A percentile compares a stretch with the other conserved stretches of the same genome.
Evolutionary conservation across 164 flowering plant genomes (phyloP).

Genomic region (Magnolia officinalis): DNA sequence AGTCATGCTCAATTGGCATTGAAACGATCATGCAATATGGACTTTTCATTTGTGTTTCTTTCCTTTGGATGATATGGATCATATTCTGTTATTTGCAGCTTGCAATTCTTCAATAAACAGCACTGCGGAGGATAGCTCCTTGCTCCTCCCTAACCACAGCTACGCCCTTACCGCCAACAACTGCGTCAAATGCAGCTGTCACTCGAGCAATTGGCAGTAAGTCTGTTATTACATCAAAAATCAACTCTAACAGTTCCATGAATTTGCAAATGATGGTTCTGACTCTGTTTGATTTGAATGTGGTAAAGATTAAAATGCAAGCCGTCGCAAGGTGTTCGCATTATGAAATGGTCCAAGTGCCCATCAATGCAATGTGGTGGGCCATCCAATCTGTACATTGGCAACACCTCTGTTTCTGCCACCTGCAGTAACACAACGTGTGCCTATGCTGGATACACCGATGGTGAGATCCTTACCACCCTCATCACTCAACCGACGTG

Average conservation of each 20-base stretch:
- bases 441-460: constrained; percentile 60
- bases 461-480: constrained; percentile 34
- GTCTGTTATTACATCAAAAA: constrained; percentile 7
- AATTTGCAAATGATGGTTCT: too few species aligned
- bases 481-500: constrained; percentile 37
- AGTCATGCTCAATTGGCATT: too few species aligned
- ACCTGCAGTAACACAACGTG: constrained; percentile 34
- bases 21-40: too few species aligned
- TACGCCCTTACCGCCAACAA: constrained; percentile 52
- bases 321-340: constrained; percentile 28
- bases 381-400: constrained; percentile 24
- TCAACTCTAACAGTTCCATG: background rate
- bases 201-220: constrained; percentile 42
- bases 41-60: too few species aligned
- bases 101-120: constrained; percentile 42
- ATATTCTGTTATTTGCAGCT: constrained; percentile 29
- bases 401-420: constrained; percentile 25
- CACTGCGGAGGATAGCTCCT: constrained; percentile 39
- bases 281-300: background rate
- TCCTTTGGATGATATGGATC: background rate
- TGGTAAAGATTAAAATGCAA: constrained; percentile 57
- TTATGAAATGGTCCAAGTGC: constrained; percentile 35
- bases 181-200: constrained; percentile 65
- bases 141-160: constrained; percentile 55
- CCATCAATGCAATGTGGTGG: constrained; percentile 45